Evolutionary conservation across 73 alveolate genomes (phyloP).

Genomic region (Tetrahymena borealis): DNA sequence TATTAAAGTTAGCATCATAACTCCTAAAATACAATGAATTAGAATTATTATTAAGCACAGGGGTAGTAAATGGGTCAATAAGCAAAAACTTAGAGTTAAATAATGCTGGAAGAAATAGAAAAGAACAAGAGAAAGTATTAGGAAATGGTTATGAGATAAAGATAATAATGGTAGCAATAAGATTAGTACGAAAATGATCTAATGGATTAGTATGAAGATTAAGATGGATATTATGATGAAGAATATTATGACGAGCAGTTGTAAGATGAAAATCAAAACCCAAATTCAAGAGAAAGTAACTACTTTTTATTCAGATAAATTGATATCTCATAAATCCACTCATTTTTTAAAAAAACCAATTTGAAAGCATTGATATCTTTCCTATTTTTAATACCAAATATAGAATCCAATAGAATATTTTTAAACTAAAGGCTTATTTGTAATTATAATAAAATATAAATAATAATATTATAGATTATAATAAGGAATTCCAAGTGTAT

Average conservation of each 20-base stretch:
- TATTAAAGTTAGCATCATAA: neutral
- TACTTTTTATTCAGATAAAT: neutral
- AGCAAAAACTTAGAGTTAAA: neutral
- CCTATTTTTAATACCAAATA: too few species aligned
- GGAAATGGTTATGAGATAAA: neutral
- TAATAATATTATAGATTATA: too few species aligned
- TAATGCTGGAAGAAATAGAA: neutral
- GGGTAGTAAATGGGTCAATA: neutral
- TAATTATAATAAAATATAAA: too few species aligned
- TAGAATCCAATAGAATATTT: too few species aligned
- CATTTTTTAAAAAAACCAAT: too few species aligned
- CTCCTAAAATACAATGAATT: neutral
- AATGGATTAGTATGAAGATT: neutral
- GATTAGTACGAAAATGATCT: neutral
- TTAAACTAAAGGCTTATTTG: too few species aligned
- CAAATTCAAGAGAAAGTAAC: neutral
- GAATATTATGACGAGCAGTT: neutral
- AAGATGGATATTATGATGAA: neutral
- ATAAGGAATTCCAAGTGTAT: too few species aligned
- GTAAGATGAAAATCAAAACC: neutral
- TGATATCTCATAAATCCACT: too few species aligned
- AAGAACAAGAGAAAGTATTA: neutral
- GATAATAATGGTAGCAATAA: neutral
- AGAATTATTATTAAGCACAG: neutral
- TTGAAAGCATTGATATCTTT: too few species aligned